These are phyloP conservation scores for Podospora pseudocomata DNA, from an alignment of 495 filamentous ascomycete species.

Conservation along the genomic window DNA sequence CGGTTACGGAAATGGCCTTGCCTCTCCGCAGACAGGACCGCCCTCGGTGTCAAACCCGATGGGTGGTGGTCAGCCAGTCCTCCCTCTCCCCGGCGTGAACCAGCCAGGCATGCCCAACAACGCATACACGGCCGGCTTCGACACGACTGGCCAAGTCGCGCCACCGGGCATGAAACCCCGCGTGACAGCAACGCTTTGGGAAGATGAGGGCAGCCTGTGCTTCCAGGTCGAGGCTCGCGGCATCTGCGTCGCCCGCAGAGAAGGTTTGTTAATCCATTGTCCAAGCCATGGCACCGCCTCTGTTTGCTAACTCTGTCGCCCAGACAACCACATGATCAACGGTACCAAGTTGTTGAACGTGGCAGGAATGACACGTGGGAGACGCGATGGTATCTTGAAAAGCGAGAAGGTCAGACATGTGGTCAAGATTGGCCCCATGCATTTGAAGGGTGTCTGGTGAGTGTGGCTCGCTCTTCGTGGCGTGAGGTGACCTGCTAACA, in stretches of 20 bases:
- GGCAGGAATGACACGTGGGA: constrained; percentile 94
- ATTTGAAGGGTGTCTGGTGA: constrained; percentile 97
- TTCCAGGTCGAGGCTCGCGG: constrained; percentile 97
- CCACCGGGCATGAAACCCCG: constrained; percentile 98
- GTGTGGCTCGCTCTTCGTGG: constrained; percentile 30
- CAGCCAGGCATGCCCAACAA: constrained; percentile 45
- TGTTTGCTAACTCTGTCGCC: background rate
- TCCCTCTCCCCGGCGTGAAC: constrained; percentile 63
- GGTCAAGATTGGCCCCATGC: constrained; percentile 99
- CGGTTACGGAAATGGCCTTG: constrained; percentile 67
- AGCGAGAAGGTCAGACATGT: constrained; percentile 96
- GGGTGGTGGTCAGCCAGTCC: constrained; percentile 51
- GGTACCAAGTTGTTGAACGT: constrained; percentile 96
- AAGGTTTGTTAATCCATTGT: constrained; percentile 58
- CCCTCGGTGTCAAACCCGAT: constrained; percentile 69
- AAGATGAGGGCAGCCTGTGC: constrained; percentile 95
- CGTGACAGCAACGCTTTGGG: constrained; percentile 95
- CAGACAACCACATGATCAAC: constrained; percentile 99
- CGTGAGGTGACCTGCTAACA: constrained; percentile 9
- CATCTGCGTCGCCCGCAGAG: constrained; percentile 89
- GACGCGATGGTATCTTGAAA: constrained; percentile 94
- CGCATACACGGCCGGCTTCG: constrained; percentile 62
- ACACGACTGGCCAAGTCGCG: constrained; percentile 86
- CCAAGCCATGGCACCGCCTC: background rate
- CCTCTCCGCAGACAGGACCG: constrained; percentile 66